phyloP scores from a whole-genome alignment of 768 basidiomycete genomes.

The Dioszegia crocea region DNA sequence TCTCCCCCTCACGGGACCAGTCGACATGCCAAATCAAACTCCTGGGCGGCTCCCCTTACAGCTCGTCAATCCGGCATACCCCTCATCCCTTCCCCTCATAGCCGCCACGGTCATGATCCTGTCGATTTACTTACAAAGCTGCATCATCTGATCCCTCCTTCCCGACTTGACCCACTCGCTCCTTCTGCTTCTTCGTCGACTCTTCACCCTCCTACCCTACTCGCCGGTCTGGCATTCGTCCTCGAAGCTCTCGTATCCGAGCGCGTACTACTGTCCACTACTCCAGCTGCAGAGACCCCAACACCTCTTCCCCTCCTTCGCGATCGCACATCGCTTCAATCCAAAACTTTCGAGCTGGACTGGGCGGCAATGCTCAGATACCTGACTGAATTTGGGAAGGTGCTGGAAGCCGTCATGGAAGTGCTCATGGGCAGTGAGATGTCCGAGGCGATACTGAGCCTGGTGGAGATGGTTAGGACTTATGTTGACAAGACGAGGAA shows the following conservation, averaged over 20 bases:
- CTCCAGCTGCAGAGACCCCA: background rate
- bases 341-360: slow-evolving; percentile 18
- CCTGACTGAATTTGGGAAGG: slow-evolving; percentile 16
- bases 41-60: slow-evolving; percentile 1
- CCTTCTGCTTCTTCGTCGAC: slow-evolving; percentile 7
- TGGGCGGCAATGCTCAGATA: slow-evolving; percentile 23
- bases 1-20: background rate
- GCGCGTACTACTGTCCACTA: slow-evolving; percentile 15
- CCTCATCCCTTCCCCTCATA: background rate
- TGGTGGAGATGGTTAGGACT: slow-evolving; percentile 21
- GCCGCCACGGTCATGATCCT: background rate
- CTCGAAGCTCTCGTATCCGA: slow-evolving; percentile 39
- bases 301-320: slow-evolving; percentile 16
- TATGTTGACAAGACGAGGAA: slow-evolving; percentile 40
- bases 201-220: slow-evolving; percentile 20
- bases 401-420: slow-evolving; percentile 19
- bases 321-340: slow-evolving; percentile 14
- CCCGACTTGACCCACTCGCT: slow-evolving; percentile 3
- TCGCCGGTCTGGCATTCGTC: slow-evolving; percentile 27
- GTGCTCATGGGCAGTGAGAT: slow-evolving; percentile 9
- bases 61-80: background rate
- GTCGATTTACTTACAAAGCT: background rate
- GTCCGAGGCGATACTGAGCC: slow-evolving; percentile 7
- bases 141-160: background rate
- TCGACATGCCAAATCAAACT: background rate